Conservation (phyloP, 2,329 filamentous ascomycete species). For the Lachnellula hyalina region DNA sequence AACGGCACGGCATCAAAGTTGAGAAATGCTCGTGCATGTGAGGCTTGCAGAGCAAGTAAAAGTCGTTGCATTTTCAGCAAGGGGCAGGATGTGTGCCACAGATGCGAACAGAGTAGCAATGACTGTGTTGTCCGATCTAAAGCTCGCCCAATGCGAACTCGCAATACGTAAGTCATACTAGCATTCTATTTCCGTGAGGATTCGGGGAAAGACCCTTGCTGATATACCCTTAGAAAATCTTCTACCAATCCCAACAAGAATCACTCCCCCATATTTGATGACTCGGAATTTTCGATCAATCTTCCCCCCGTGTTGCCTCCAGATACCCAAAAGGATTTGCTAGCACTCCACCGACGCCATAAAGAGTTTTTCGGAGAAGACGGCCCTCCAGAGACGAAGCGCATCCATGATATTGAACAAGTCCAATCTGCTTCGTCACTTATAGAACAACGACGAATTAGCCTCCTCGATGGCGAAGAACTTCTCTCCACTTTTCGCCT, state of each 20-base stretch:
- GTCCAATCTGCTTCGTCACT: neutral
- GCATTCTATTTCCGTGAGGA: neutral
- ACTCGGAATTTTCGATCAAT: constrained; percentile 22
- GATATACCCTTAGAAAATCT: constrained; percentile 5
- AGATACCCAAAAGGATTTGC: constrained; percentile 18
- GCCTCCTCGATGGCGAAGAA: constrained; percentile 19
- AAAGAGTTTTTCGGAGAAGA: constrained; percentile 20
- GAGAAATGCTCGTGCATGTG: constrained; percentile 29
- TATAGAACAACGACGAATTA: constrained; percentile 21
- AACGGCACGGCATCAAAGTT: constrained; percentile 8
- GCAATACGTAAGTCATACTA: constrained; percentile 11
- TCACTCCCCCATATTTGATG: neutral
- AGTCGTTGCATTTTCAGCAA: constrained; percentile 24
- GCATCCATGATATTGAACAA: neutral
- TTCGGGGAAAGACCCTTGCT: neutral
- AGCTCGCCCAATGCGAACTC: constrained; percentile 25
- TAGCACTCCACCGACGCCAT: constrained; percentile 20
- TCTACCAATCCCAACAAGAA: constrained; percentile 3
- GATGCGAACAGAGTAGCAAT: constrained; percentile 23
- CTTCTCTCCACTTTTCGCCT: constrained; percentile 18
- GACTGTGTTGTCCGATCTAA: constrained; percentile 26
- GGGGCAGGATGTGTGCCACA: constrained; percentile 20
- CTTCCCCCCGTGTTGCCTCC: constrained; percentile 19
- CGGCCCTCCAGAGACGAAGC: neutral
- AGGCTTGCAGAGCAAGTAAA: constrained; percentile 28